Evolutionary conservation across 164 flowering plant genomes (phyloP), one percentile per base, ranked within the genome.

Genomic region (Tetrastigma voinierianum): DNA sequence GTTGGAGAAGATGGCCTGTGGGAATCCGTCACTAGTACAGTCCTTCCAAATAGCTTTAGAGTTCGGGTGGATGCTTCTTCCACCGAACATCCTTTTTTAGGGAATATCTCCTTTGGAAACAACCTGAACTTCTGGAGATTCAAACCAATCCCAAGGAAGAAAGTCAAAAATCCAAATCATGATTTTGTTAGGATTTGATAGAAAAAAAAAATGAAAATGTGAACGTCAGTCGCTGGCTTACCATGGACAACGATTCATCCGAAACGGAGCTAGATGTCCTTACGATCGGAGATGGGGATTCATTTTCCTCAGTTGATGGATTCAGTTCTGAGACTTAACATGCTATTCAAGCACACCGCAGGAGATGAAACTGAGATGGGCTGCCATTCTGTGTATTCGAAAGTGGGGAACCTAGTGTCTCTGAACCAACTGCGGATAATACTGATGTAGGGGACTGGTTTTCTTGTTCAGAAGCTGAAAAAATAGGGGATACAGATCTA

Each of bases 1-100:
- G 53, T 21, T 21, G 74, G 59, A 40, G 82, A 74, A 67, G 79
- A 72, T 40, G 77, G 76, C 52, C 69, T 70, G 46, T 68, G 70
- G 59, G 81, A 67, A 57, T 84, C 86, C 10, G 78, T 66, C 11
- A 89, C 77, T 21, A 81, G 23, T 14, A 87, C 76, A n/a, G 84
- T 89, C 67, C 71, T 81, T 11, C 92, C 96, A 72, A 90, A 90
- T 16, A 90, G 86, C 77, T 87, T 90, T 67, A 90, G 80, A 68
- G 78, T 72, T 23, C 65, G 73, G 0, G 70, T 65, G 3, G 86
- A 69, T 66, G 80, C 72, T 70, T 74, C 82, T 8, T 59, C 77
- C 5, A 40, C 59, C 9, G 72, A 54, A 17, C 40, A 63, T 65
- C 74, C 79, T 46, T 70, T 69, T 46, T 70, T 69, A 1, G 46